Conservation (phyloP, 306 rosid genomes). For the Neltuma alba region DNA sequence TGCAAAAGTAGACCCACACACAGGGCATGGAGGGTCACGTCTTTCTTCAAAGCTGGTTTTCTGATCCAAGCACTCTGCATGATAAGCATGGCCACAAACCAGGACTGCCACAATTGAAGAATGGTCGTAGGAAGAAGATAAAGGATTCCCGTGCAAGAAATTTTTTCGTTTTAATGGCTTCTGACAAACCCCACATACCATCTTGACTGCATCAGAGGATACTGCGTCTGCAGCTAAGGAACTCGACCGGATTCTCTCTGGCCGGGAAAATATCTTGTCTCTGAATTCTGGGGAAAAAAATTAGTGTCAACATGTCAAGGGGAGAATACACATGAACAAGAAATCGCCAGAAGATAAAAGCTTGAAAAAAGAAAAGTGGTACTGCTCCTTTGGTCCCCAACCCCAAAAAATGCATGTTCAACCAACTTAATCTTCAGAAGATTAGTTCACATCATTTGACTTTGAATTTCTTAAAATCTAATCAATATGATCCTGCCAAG, state of each 20-base stretch:
- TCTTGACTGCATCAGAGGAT: conserved; percentile 52
- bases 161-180: conserved; percentile 66
- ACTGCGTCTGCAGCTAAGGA: conserved; percentile 46
- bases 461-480: neutral
- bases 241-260: conserved; percentile 74
- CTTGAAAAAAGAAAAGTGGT: neutral
- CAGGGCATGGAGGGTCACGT: conserved; percentile 75
- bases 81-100: conserved; percentile 88
- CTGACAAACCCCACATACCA: conserved; percentile 71
- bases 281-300: conserved; percentile 47
- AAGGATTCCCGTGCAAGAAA: conserved; percentile 48
- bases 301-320: neutral
- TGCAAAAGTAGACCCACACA: conserved; percentile 42
- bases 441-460: neutral
- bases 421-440: neutral
- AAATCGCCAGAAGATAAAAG: conserved; percentile 4
- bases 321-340: neutral
- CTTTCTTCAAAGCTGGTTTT: conserved; percentile 57
- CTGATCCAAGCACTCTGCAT: conserved; percentile 87
- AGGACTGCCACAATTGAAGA: conserved; percentile 78
- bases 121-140: conserved; percentile 59
- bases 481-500: neutral
- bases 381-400: neutral
- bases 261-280: conserved; percentile 58
- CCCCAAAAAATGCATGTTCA: neutral